Conservation (phyloP, 805 yeast genomes). For the Candida saitoana region DNA sequence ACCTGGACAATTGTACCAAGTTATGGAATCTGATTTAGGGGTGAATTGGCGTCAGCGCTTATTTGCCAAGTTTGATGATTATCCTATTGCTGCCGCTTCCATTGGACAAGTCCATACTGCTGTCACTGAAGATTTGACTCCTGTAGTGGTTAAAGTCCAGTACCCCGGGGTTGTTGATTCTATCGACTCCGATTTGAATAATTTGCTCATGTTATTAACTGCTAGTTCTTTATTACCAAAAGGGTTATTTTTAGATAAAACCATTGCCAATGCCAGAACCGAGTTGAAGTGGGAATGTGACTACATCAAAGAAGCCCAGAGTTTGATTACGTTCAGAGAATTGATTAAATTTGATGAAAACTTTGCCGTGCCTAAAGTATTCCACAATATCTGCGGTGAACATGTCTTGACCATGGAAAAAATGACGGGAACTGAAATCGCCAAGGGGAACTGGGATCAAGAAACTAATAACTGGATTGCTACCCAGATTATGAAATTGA, state of each 20-base stretch:
- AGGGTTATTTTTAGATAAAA: slow-evolving; percentile 86
- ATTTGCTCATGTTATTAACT: slow-evolving; percentile 71
- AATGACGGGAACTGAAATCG: slow-evolving; percentile 79
- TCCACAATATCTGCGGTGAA: slow-evolving; percentile 70
- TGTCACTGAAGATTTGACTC: slow-evolving; percentile 56
- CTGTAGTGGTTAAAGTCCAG: slow-evolving; percentile 92
- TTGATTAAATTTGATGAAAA: slow-evolving; percentile 53
- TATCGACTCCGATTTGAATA: slow-evolving; percentile 91
- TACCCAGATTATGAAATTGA: slow-evolving; percentile 77
- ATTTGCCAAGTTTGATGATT: slow-evolving; percentile 73
- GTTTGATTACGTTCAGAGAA: slow-evolving; percentile 62
- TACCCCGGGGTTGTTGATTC: slow-evolving; percentile 95
- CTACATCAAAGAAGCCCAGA: slow-evolving; percentile 82
- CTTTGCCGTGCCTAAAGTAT: slow-evolving; percentile 79
- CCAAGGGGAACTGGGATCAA: slow-evolving; percentile 72
- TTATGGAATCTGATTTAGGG: slow-evolving; percentile 72
- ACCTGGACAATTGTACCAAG: slow-evolving; percentile 75
- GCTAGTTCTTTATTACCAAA: slow-evolving; percentile 86
- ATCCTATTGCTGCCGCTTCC: slow-evolving; percentile 93
- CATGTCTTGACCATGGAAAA: slow-evolving; percentile 87
- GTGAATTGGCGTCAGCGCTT: slow-evolving; percentile 64
- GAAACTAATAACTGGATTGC: slow-evolving; percentile 77
- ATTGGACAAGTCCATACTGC: slow-evolving; percentile 96
- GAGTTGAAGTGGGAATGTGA: slow-evolving; percentile 98
- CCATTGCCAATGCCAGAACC: slow-evolving; percentile 86